phyloP scores from a whole-genome alignment of 768 basidiomycete species.

The Tulasnella sp. region DNA sequence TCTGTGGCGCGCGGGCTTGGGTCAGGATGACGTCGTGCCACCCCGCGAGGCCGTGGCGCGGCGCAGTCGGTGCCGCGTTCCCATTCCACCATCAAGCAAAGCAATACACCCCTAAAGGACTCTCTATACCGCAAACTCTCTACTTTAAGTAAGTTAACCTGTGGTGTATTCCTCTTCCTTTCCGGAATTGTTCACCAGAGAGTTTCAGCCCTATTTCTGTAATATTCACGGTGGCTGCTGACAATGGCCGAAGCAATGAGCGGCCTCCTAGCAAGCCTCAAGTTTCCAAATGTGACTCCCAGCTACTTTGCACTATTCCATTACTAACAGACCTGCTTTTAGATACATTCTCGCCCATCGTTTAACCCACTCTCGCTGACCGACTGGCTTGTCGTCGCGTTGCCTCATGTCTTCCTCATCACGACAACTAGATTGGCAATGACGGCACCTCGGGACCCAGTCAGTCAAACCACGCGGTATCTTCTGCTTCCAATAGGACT shows the following conservation, averaged over 20 bases:
- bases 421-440: neutral
- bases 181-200: neutral
- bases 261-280: neutral
- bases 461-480: neutral
- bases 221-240: neutral
- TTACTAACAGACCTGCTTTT: neutral
- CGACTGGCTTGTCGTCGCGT: neutral
- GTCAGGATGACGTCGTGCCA: neutral
- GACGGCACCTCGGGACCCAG: neutral
- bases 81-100: neutral
- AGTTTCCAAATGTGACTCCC: neutral
- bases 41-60: neutral
- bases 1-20: neutral
- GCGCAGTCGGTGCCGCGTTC: neutral
- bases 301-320: neutral
- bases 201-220: neutral
- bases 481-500: slow-evolving; percentile 2
- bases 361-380: neutral
- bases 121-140: neutral
- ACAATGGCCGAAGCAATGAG: neutral
- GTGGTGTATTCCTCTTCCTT: neutral
- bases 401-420: neutral
- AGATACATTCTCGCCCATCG: neutral
- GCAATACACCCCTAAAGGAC: neutral
- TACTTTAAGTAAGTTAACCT: neutral